Evolutionary conservation across 352 stramenopile genomes (phyloP).

Genomic region (Phytophthora pini): DNA sequence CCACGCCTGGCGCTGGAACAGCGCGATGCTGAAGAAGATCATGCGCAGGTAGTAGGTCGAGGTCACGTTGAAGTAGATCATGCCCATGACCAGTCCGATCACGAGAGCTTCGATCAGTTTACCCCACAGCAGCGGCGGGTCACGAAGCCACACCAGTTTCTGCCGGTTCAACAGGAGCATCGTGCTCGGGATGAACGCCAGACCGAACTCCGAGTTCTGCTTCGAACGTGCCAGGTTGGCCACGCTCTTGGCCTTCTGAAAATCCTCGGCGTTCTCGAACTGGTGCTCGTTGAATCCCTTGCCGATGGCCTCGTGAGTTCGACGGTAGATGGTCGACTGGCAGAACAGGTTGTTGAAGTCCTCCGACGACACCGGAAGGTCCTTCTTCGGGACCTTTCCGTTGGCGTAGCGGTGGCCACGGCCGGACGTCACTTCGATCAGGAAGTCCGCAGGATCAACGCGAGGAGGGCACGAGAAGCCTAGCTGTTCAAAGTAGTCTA

Average conservation of each 20-base stretch:
- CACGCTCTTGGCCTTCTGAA: conserved; percentile 62
- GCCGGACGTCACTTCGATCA: conserved; percentile 74
- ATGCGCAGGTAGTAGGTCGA: conserved; percentile 71
- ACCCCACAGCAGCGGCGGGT: conserved; percentile 63
- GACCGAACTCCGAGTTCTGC: conserved; percentile 57
- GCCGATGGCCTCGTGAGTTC: conserved; percentile 47
- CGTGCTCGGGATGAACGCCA: conserved; percentile 54
- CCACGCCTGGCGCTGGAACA: conserved; percentile 79
- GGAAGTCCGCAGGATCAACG: conserved; percentile 69
- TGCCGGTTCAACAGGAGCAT: conserved; percentile 63
- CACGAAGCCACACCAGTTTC: conserved; percentile 73
- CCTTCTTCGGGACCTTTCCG: conserved; percentile 14
- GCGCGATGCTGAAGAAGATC: conserved; percentile 72
- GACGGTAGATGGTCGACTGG: conserved; percentile 49
- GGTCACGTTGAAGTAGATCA: conserved; percentile 69
- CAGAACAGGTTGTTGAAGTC: conserved; percentile 37
- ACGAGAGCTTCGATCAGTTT: conserved; percentile 70
- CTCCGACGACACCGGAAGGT: too few relatives aligned
- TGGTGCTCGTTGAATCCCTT: conserved; percentile 63
- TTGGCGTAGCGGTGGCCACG: conserved; percentile 55
- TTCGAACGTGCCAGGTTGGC: conserved; percentile 56
- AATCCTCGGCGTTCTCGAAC: conserved; percentile 66
- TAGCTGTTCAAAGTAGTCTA: conserved; percentile 72
- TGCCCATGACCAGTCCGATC: conserved; percentile 80
- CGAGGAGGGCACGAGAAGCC: conserved; percentile 75